These are phyloP conservation scores for Penicillium olsonii DNA, from an alignment of 2,329 filamentous ascomycete species.

Conservation along the genomic window DNA sequence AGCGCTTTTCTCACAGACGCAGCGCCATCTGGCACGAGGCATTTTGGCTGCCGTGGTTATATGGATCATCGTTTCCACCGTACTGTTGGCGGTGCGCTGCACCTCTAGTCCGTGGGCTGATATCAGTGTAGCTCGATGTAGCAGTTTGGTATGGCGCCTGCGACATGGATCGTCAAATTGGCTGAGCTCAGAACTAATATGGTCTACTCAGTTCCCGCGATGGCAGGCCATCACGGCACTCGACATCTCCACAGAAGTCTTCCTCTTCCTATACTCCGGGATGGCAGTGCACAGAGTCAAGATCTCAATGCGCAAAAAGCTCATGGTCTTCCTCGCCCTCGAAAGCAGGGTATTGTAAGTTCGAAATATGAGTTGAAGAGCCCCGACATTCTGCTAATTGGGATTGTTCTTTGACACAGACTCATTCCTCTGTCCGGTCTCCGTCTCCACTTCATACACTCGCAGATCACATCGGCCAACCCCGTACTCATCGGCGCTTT, in stretches of 20 bases:
- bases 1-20: constrained; percentile 13
- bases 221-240: constrained; percentile 18
- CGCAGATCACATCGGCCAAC: constrained; percentile 10
- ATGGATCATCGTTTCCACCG: constrained; percentile 8
- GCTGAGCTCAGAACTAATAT: background rate
- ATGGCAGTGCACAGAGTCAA: constrained; percentile 14
- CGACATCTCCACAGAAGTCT: constrained; percentile 13
- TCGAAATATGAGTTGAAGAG: background rate
- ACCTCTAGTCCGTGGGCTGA: constrained; percentile 13
- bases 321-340: constrained; percentile 13
- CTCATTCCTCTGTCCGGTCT: constrained; percentile 16
- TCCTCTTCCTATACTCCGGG: constrained; percentile 11
- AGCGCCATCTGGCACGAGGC: constrained; percentile 2
- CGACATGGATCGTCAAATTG: background rate
- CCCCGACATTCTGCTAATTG: background rate
- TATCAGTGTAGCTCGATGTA: constrained; percentile 11
- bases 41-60: constrained; percentile 1
- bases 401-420: background rate
- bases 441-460: constrained; percentile 11
- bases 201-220: constrained; percentile 6
- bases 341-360: constrained; percentile 11
- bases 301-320: constrained; percentile 16
- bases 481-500: constrained; percentile 16
- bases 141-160: constrained; percentile 9
- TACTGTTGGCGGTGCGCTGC: constrained; percentile 15